Evolutionary conservation across 495 filamentous ascomycete species (phyloP), one percentile per base, ranked within the genome.

Genomic region (Aspergillus indologenus): DNA sequence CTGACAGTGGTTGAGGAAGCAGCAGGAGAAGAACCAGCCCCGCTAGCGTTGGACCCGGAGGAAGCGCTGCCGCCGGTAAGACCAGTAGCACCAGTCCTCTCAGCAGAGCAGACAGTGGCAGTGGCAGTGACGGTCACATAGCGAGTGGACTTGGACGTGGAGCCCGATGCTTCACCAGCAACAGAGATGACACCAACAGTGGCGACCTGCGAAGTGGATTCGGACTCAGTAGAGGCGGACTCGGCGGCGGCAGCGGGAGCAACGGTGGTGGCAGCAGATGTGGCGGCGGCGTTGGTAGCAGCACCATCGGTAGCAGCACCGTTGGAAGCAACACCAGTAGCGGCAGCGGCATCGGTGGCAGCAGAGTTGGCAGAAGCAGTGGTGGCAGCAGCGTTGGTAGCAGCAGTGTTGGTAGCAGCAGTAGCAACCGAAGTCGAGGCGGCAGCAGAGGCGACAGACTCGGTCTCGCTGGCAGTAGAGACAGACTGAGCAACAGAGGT

Each of bases 101-200:
- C n/a, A 24, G 54, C 56, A 46, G 43, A 19, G n/a, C 53, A 44
- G 26, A 59, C 60, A 9, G 62, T 20, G 2, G 56, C 62, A 5
- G 65, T 64, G 9, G 65, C 34, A 15, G 34, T 62, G 5, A 44
- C 1, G 19, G 64, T 66, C 23, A 65, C 57, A 48, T 55, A 65
- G 24, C 48, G 56, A 21, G 61, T 63, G 24, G 46, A 54, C 53
- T 54, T 48, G 24, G 61, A 57, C 1, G 45, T 43, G 24, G 58
- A 19, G 26, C n/a, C 19, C 20, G 57, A 45, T 31, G 23, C 42
- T 22, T 57, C 46, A 19, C 47, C 20, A 0, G 20, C 57, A n/a
- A 45, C 45, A 44, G 60, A 55, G 17, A 29, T 18, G 20, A 34
- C 44, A 9, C 58, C 44, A 18, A 53, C 20, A 14, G 54, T 47